phyloP scores from a whole-genome alignment of 176 grass and related monocot genomes.

The Aegilops speltoides region DNA sequence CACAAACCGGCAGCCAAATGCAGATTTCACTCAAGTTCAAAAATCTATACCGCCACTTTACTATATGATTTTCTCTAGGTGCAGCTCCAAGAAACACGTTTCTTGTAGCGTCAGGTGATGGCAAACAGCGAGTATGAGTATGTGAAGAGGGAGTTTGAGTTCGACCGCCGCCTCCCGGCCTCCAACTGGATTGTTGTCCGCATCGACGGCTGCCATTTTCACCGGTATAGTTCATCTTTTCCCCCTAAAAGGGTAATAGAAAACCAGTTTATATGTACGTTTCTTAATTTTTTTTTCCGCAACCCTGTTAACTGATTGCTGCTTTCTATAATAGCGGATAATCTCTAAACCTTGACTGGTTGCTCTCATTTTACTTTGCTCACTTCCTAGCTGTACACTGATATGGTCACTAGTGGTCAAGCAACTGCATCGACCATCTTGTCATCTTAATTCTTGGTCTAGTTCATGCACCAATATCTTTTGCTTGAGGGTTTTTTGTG shows the following conservation, averaged over 20 bases:
- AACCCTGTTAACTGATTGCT: neutral
- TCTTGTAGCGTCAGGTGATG: slow-evolving; percentile 31
- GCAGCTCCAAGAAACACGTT: neutral
- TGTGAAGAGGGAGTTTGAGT: slow-evolving; percentile 73
- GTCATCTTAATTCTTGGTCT: neutral
- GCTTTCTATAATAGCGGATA: neutral
- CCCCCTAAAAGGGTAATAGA: neutral
- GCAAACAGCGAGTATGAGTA: slow-evolving; percentile 85
- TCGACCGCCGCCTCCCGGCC: slow-evolving; percentile 54
- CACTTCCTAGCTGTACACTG: neutral
- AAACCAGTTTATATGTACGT: neutral
- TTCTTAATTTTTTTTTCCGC: neutral
- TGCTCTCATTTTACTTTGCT: neutral
- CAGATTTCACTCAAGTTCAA: neutral
- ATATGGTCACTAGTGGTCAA: neutral
- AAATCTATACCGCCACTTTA: neutral
- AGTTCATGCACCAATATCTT: neutral
- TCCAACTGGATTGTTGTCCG: slow-evolving; percentile 81
- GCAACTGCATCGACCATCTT: neutral
- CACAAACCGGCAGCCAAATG: neutral
- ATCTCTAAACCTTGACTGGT: neutral
- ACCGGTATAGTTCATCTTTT: slow-evolving; percentile 40
- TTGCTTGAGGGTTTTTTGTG: neutral
- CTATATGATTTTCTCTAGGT: neutral
- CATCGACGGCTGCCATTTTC: slow-evolving; percentile 88